Conservation (phyloP, 257 asterid species). For the Verbena officinalis region DNA sequence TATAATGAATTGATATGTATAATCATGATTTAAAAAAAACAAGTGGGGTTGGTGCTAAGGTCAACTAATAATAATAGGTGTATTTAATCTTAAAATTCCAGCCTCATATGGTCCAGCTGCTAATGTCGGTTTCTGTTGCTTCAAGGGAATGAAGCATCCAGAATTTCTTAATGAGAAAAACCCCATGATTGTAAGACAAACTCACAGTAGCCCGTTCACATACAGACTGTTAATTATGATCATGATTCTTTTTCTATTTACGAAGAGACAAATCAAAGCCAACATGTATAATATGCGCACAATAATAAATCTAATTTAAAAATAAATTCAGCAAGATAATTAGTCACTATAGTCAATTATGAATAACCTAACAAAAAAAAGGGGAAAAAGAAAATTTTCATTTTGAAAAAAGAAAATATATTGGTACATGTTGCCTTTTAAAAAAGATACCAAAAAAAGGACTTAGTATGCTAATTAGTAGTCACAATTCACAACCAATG, state of each 20-base stretch:
- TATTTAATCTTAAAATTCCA: neutral
- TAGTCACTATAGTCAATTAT: too few relatives aligned
- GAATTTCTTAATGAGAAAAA: neutral
- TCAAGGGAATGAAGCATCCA: conserved; percentile 3
- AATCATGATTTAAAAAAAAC: neutral
- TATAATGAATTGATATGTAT: too few relatives aligned
- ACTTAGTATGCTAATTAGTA: too few relatives aligned
- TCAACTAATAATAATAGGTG: neutral
- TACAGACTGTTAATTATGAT: neutral
- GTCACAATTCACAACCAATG: too few relatives aligned
- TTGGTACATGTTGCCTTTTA: too few relatives aligned
- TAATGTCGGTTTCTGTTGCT: neutral
- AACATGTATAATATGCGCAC: too few relatives aligned
- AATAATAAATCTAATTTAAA: too few relatives aligned
- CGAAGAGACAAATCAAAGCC: neutral
- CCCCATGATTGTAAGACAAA: neutral
- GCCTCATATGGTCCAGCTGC: neutral
- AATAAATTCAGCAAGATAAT: too few relatives aligned
- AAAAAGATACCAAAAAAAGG: too few relatives aligned
- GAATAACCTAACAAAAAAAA: too few relatives aligned
- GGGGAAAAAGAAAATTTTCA: too few relatives aligned
- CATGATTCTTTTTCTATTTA: neutral
- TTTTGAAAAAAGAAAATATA: too few relatives aligned
- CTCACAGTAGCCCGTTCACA: neutral
- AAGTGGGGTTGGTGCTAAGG: neutral